These are phyloP conservation scores for Pythium vanterpoolii DNA, from an alignment of 352 stramenopile species.

Conservation along the genomic window DNA sequence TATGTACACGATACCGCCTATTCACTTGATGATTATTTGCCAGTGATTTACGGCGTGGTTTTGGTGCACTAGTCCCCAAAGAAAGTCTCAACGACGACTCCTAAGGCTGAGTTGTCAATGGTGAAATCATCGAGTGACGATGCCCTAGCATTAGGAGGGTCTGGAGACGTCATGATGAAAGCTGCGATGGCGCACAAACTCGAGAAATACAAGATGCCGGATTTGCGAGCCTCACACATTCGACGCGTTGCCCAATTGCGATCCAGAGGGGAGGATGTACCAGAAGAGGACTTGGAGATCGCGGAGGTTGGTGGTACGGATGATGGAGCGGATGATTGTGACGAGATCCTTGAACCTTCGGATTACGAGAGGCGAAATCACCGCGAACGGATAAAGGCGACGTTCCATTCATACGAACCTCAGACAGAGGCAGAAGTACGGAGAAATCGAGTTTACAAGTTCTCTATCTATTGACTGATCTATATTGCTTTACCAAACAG, in stretches of 20 bases:
- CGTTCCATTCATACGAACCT: slow-evolving; percentile 53
- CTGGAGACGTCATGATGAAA: slow-evolving; percentile 15
- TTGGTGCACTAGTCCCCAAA: slow-evolving; percentile 54
- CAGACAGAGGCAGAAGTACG: slow-evolving; percentile 64
- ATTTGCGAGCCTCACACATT: slow-evolving; percentile 64
- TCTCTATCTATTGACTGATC: background rate
- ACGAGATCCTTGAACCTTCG: slow-evolving; percentile 4
- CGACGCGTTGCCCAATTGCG: slow-evolving; percentile 59
- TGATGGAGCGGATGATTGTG: background rate
- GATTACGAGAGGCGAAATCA: slow-evolving; percentile 22
- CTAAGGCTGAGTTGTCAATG: background rate
- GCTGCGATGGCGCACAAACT: slow-evolving; percentile 24
- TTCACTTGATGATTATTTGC: too few species aligned
- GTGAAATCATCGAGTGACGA: slow-evolving; percentile 26
- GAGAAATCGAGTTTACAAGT: background rate
- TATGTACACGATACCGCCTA: too few species aligned
- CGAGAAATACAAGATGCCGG: slow-evolving; percentile 58
- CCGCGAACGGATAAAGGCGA: slow-evolving; percentile 37
- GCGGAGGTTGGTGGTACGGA: background rate
- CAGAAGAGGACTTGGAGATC: slow-evolving; percentile 20
- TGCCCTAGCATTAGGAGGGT: slow-evolving; percentile 2
- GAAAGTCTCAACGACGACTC: slow-evolving; percentile 15
- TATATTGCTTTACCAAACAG: slow-evolving; percentile 23
- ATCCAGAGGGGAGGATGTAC: slow-evolving; percentile 32
- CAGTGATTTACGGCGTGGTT: background rate